Evolutionary conservation across 768 basidiomycete genomes (phyloP).

Genomic region (Amanita muscaria): DNA sequence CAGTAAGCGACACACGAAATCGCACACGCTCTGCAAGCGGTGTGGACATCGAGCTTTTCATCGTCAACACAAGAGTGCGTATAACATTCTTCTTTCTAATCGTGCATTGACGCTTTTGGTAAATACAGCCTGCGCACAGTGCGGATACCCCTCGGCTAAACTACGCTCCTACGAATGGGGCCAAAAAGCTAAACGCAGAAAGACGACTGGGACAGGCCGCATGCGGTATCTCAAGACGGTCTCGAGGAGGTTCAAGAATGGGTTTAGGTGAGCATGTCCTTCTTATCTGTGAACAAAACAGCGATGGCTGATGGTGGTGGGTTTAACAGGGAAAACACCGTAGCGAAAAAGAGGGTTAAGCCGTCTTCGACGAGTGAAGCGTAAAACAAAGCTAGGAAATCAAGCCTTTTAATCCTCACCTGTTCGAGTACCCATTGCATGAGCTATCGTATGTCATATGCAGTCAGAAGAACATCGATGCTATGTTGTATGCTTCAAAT

Average conservation of each 20-base stretch:
- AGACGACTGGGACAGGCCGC: conserved; percentile 96
- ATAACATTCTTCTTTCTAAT: neutral
- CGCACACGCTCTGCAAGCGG: conserved; percentile 94
- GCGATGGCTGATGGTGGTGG: neutral
- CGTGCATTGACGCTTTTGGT: no score
- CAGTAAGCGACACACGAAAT: conserved; percentile 96
- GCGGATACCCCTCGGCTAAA: conserved; percentile 95
- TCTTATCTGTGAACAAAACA: neutral
- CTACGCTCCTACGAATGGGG: conserved; percentile 97
- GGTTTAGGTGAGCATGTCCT: conserved; percentile 62
- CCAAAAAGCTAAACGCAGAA: conserved; percentile 98
- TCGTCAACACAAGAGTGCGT: conserved; percentile 96
- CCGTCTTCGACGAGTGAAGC: conserved; percentile 42
- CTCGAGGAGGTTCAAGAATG: conserved; percentile 96
- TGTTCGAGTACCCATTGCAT: no score
- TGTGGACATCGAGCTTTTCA: conserved; percentile 96
- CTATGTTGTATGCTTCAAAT: no score
- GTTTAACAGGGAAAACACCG: conserved; percentile 69
- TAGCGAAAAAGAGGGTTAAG: conserved; percentile 79
- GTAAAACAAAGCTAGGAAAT: no score
- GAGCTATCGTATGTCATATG: no score
- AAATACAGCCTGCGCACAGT: conserved; percentile 76
- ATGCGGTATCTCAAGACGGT: conserved; percentile 93
- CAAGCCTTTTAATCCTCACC: neutral
- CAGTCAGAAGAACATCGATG: no score